Percentiles rank a stretch among this genome's conserved stretches.
phyloP scores from a whole-genome alignment of 2,329 filamentous ascomycete species.

The Coleophoma cylindrospora region DNA sequence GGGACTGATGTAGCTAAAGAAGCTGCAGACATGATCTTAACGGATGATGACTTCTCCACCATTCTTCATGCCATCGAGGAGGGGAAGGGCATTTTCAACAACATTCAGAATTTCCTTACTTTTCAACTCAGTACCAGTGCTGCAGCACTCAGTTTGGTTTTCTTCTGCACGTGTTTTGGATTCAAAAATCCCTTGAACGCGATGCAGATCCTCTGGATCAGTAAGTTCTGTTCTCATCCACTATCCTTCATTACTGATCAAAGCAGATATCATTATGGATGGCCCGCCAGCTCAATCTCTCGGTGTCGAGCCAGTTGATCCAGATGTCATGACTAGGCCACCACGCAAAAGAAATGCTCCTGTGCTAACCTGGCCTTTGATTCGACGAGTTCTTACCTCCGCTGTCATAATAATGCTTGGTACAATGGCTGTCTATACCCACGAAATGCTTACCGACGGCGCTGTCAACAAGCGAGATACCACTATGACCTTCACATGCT shows the following conservation, averaged over 20 bases:
- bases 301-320: slow-evolving; percentile 91
- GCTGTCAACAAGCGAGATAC: slow-evolving; percentile 88
- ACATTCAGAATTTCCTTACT: slow-evolving; percentile 98
- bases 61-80: slow-evolving; percentile 96
- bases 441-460: slow-evolving; percentile 82
- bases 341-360: slow-evolving; percentile 83
- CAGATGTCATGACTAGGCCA: slow-evolving; percentile 86
- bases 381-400: slow-evolving; percentile 81
- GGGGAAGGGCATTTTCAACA: slow-evolving; percentile 98
- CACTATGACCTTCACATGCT: slow-evolving; percentile 98
- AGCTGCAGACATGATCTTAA: slow-evolving; percentile 88
- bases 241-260: slow-evolving; percentile 5
- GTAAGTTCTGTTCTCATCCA: slow-evolving; percentile 48
- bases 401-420: slow-evolving; percentile 88
- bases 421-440: slow-evolving; percentile 85
- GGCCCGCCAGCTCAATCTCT: slow-evolving; percentile 95
- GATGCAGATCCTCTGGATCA: slow-evolving; percentile 99
- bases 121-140: slow-evolving; percentile 98
- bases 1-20: slow-evolving; percentile 98
- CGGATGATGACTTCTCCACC: slow-evolving; percentile 83
- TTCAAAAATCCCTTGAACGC: slow-evolving; percentile 95
- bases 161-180: slow-evolving; percentile 87
- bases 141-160: slow-evolving; percentile 83
- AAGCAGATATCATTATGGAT: slow-evolving; percentile 95
- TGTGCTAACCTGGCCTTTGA: slow-evolving; percentile 79